Evolutionary conservation across 768 basidiomycete genomes (phyloP).

Genomic region (Daedalea quercina): DNA sequence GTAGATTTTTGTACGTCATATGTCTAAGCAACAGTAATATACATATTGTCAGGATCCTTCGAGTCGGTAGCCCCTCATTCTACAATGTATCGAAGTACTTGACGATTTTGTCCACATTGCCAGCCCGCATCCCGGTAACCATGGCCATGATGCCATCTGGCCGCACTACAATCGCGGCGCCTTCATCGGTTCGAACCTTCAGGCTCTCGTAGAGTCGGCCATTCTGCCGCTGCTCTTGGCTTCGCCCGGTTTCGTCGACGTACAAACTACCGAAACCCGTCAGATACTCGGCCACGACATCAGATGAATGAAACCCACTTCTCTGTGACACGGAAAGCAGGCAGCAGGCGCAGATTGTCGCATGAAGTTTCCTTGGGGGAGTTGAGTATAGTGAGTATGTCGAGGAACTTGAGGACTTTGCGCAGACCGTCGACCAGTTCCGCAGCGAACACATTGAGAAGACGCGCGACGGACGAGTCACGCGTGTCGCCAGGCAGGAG

Average conservation of each 20-base stretch:
- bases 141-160: neutral
- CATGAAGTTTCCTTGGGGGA: neutral
- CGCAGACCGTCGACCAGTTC: neutral
- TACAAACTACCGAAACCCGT: neutral
- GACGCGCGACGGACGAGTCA: neutral
- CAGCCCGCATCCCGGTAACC: neutral
- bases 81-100: neutral
- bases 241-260: neutral
- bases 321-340: neutral
- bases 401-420: neutral
- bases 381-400: neutral
- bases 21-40: too few species aligned
- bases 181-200: neutral
- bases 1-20: too few species aligned
- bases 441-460: neutral
- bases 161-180: neutral
- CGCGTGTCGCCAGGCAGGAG: slow-evolving; percentile 41
- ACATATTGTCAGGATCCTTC: too few species aligned
- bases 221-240: neutral
- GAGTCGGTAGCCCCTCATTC: too few species aligned
- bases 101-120: neutral
- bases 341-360: neutral
- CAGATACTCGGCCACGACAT: neutral
- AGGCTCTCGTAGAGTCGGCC: neutral
- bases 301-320: neutral